Evolutionary conservation across 495 filamentous ascomycete genomes (phyloP).

Genomic region (Penicillium dipodomyicola): DNA sequence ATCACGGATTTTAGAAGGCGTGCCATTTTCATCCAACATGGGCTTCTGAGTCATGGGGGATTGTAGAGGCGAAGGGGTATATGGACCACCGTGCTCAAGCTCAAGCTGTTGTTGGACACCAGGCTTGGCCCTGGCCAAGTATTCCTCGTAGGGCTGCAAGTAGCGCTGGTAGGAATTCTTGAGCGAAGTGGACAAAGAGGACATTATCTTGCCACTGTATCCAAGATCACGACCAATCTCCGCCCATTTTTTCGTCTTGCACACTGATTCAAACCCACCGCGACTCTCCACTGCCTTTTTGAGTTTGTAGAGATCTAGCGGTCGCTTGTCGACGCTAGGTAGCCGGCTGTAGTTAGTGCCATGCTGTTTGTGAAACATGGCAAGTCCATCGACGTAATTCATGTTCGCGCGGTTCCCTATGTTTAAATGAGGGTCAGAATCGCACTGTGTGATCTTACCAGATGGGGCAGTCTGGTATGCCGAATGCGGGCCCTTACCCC

Average conservation of each 20-base stretch:
- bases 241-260: conserved; percentile 98
- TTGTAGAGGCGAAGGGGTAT: conserved; percentile 85
- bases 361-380: conserved; percentile 96
- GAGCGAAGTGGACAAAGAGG: conserved; percentile 95
- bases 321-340: conserved; percentile 96
- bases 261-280: conserved; percentile 92
- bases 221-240: conserved; percentile 96
- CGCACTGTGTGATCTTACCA: conserved; percentile 32
- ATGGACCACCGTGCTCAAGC: conserved; percentile 86
- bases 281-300: conserved; percentile 95
- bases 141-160: conserved; percentile 96
- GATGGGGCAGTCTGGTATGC: conserved; percentile 27
- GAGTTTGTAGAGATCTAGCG: conserved; percentile 89
- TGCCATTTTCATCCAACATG: conserved; percentile 55
- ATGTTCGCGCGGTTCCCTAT: conserved; percentile 90
- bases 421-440: conserved; percentile 36
- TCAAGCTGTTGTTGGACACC: conserved; percentile 96
- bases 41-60: conserved; percentile 75
- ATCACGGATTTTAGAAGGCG: conserved; percentile 61
- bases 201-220: conserved; percentile 99
- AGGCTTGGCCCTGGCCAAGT: conserved; percentile 86
- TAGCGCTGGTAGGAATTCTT: conserved; percentile 98
- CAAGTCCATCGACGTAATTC: conserved; percentile 91
- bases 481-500: conserved; percentile 66
- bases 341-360: conserved; percentile 91